Evolutionary conservation across 139 green algal species (phyloP).

Genomic region (Chlamydomonas incerta): DNA sequence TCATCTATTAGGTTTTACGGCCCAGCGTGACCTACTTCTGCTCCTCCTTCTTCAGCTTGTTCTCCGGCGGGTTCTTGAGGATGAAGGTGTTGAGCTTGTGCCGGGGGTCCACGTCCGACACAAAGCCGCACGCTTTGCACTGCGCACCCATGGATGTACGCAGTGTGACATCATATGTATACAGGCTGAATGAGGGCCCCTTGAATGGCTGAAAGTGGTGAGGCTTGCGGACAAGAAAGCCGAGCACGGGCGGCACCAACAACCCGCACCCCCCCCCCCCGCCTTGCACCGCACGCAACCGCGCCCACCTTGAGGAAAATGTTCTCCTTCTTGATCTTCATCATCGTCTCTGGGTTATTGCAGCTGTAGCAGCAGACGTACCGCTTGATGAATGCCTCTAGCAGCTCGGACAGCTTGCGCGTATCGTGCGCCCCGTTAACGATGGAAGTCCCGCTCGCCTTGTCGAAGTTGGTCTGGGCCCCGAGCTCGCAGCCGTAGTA

Average conservation of each 20-base stretch:
- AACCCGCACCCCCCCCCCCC: too few relatives aligned
- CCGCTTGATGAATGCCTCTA: conserved; percentile 99
- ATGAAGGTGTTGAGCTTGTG: conserved; percentile 99
- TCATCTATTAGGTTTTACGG: too few relatives aligned
- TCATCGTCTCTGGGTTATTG: conserved; percentile 96
- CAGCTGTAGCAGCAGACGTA: conserved; percentile 99
- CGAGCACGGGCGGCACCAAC: too few relatives aligned
- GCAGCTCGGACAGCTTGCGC: conserved; percentile 83
- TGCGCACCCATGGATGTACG: too few relatives aligned
- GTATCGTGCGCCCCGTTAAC: conserved; percentile 91
- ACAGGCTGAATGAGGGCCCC: too few relatives aligned
- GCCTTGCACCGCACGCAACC: too few relatives aligned
- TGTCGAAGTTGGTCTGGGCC: conserved; percentile 96
- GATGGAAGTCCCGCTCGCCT: conserved; percentile 90
- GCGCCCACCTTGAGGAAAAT: conserved; percentile 90
- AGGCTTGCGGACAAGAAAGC: too few relatives aligned
- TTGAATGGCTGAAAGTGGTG: too few relatives aligned
- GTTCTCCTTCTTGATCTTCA: conserved; percentile 92
- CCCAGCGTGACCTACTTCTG: conserved; percentile 83
- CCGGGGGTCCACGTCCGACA: conserved; percentile 94
- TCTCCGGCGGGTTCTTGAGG: conserved; percentile 97
- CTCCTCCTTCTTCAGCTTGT: conserved; percentile 92
- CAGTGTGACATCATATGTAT: too few relatives aligned
- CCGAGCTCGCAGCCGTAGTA: conserved; percentile 98
- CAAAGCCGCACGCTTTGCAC: conserved; percentile 90